Evolutionary conservation across 345 rosid genomes (phyloP).

Genomic region (Limnanthes douglasii): DNA sequence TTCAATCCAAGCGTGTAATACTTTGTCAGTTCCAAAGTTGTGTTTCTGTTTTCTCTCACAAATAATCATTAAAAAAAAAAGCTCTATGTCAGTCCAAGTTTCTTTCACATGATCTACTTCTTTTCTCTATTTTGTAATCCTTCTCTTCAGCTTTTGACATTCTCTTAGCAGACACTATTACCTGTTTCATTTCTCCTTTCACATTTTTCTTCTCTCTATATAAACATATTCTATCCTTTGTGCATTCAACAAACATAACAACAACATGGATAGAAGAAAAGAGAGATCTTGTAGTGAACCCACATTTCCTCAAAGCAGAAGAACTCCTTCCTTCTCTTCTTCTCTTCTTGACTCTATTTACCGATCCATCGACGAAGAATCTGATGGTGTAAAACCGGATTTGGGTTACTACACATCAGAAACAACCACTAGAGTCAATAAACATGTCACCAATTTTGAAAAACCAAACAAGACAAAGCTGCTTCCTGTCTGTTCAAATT

Average conservation of each 20-base stretch:
- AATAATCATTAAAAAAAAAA: too few relatives aligned
- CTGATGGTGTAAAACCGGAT: constrained; percentile 13
- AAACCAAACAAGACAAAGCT: not conserved
- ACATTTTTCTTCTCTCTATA: constrained; percentile 4
- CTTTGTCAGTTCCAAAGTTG: too few relatives aligned
- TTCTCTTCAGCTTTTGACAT: constrained; percentile 51
- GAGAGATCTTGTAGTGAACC: constrained; percentile 15
- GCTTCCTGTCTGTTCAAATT: not conserved
- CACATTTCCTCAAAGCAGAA: constrained; percentile 35
- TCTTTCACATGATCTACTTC: too few relatives aligned
- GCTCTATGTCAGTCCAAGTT: too few relatives aligned
- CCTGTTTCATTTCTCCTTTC: constrained; percentile 6
- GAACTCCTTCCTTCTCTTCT: constrained; percentile 82
- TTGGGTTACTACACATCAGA: constrained; percentile 6
- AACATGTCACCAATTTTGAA: constrained; percentile 25
- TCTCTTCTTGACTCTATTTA: constrained; percentile 59
- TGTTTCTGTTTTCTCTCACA: too few relatives aligned
- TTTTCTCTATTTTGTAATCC: too few relatives aligned
- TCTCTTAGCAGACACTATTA: constrained; percentile 35
- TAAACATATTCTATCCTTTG: constrained; percentile 6
- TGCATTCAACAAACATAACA: not conserved
- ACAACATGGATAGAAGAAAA: constrained; percentile 24
- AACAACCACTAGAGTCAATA: constrained; percentile 12
- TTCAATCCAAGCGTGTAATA: too few relatives aligned
- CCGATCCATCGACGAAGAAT: constrained; percentile 50